Conservation (phyloP, 78 protist species). For the Capsaspora owczarzaki region DNA sequence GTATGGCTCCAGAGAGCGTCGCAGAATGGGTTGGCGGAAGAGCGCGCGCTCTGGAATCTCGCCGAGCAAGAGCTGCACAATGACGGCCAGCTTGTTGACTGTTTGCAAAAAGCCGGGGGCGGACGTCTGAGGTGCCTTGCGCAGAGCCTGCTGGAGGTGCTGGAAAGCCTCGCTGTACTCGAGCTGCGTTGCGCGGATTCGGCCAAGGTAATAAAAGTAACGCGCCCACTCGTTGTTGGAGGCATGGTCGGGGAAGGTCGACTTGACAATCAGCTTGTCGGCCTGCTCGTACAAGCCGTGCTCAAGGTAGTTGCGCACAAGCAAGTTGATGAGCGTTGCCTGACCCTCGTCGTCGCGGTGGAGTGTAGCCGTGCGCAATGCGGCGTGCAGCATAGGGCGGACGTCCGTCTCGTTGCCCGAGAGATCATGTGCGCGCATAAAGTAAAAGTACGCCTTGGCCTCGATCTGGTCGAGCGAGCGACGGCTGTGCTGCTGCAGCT, state of each 20-base stretch:
- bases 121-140: slow-evolving; percentile 88
- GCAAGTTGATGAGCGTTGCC: slow-evolving; percentile 68
- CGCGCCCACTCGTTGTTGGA: slow-evolving; percentile 76
- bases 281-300: slow-evolving; percentile 79
- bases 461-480: slow-evolving; percentile 62
- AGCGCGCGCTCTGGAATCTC: slow-evolving; percentile 84
- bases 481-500: slow-evolving; percentile 28
- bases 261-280: slow-evolving; percentile 61
- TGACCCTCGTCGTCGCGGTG: slow-evolving; percentile 62
- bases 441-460: slow-evolving; percentile 61
- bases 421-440: slow-evolving; percentile 37
- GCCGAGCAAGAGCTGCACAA: slow-evolving; percentile 87
- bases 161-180: slow-evolving; percentile 75
- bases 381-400: slow-evolving; percentile 13
- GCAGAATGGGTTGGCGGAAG: slow-evolving; percentile 56
- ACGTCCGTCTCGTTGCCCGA: not conserved
- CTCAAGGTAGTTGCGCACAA: slow-evolving; percentile 71
- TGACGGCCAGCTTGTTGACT: slow-evolving; percentile 56
- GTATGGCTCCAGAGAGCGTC: slow-evolving; percentile 75
- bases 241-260: slow-evolving; percentile 65
- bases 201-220: slow-evolving; percentile 78
- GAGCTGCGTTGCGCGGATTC: slow-evolving; percentile 80
- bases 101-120: slow-evolving; percentile 85
- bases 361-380: slow-evolving; percentile 67
- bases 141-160: slow-evolving; percentile 63